phyloP scores from a whole-genome alignment of 1,284 basidiomycete genomes.

The Leccinum pallidistipes region DNA sequence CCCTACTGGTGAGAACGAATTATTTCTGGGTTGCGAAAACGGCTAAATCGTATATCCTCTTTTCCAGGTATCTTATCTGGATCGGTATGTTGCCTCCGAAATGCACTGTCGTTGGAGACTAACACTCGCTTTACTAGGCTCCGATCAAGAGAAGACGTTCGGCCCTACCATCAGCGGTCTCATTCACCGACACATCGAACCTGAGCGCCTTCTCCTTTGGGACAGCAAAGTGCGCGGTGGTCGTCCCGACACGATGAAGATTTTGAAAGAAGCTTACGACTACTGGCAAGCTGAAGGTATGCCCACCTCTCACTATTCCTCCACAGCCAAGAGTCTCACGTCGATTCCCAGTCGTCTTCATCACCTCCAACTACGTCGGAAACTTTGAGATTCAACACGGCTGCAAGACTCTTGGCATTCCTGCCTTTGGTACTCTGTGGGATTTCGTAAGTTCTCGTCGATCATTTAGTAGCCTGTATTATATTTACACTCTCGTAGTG shows the following conservation, averaged over 20 bases:
- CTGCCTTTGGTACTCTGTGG: slow-evolving; percentile 71
- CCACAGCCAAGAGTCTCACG: neutral
- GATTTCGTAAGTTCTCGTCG: slow-evolving; percentile 55
- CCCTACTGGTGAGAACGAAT: slow-evolving; percentile 55
- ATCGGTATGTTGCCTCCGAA: slow-evolving; percentile 49
- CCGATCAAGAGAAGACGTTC: slow-evolving; percentile 76
- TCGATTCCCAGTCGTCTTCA: slow-evolving; percentile 61
- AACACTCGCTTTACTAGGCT: slow-evolving; percentile 42
- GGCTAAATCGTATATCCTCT: neutral
- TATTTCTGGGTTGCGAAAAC: neutral
- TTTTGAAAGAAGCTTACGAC: slow-evolving; percentile 64
- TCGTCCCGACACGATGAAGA: slow-evolving; percentile 74
- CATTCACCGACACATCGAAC: slow-evolving; percentile 63
- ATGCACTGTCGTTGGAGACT: slow-evolving; percentile 1
- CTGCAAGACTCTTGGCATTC: slow-evolving; percentile 73
- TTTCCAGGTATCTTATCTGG: slow-evolving; percentile 71
- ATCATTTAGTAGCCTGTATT: slow-evolving; percentile 8
- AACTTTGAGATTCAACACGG: slow-evolving; percentile 76
- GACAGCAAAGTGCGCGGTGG: slow-evolving; percentile 69
- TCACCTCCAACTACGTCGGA: slow-evolving; percentile 73
- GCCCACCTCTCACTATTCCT: neutral
- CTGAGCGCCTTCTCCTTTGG: slow-evolving; percentile 71
- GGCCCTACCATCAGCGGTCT: slow-evolving; percentile 71
- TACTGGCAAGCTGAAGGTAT: slow-evolving; percentile 71
- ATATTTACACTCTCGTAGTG: slow-evolving; percentile 19